Evolutionary conservation across 495 filamentous ascomycete species (phyloP).

Genomic region (Aspergillus cristatus): DNA sequence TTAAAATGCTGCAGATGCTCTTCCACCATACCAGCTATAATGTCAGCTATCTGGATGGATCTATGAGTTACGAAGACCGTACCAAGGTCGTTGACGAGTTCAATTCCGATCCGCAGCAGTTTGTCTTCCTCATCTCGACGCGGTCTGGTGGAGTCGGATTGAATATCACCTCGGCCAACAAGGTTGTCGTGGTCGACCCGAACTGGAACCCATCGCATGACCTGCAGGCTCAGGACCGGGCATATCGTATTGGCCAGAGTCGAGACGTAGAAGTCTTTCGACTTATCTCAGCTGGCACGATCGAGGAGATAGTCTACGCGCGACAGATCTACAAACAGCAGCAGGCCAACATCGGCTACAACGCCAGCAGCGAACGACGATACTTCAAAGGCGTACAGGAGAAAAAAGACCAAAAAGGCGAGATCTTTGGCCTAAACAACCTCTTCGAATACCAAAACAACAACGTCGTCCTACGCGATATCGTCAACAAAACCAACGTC

Average conservation of each 20-base stretch:
- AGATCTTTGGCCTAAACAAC: slow-evolving; percentile 87
- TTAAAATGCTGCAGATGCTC: slow-evolving; percentile 78
- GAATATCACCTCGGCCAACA: slow-evolving; percentile 97
- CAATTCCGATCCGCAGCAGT: slow-evolving; percentile 80
- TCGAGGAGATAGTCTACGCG: slow-evolving; percentile 96
- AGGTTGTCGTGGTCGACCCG: slow-evolving; percentile 94
- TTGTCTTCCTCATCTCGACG: slow-evolving; percentile 94
- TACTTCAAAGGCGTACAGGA: slow-evolving; percentile 96
- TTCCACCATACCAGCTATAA: slow-evolving; percentile 89
- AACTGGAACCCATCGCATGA: slow-evolving; percentile 97
- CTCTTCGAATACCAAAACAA: slow-evolving; percentile 78
- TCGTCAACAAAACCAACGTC: slow-evolving; percentile 96
- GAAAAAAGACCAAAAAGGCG: slow-evolving; percentile 69
- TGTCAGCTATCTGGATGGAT: slow-evolving; percentile 82
- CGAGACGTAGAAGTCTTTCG: slow-evolving; percentile 95
- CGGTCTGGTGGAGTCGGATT: slow-evolving; percentile 83
- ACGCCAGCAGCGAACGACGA: slow-evolving; percentile 78
- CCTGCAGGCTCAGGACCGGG: slow-evolving; percentile 91
- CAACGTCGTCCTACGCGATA: slow-evolving; percentile 74
- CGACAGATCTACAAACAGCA: slow-evolving; percentile 98
- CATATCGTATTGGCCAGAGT: slow-evolving; percentile 89
- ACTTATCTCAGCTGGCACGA: slow-evolving; percentile 84
- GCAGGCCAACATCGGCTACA: slow-evolving; percentile 96
- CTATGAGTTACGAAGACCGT: slow-evolving; percentile 79
- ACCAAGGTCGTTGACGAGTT: slow-evolving; percentile 75